These are phyloP conservation scores for Geotrichum fermentans DNA, from an alignment of 1,139 yeast species.

Conservation along the genomic window DNA sequence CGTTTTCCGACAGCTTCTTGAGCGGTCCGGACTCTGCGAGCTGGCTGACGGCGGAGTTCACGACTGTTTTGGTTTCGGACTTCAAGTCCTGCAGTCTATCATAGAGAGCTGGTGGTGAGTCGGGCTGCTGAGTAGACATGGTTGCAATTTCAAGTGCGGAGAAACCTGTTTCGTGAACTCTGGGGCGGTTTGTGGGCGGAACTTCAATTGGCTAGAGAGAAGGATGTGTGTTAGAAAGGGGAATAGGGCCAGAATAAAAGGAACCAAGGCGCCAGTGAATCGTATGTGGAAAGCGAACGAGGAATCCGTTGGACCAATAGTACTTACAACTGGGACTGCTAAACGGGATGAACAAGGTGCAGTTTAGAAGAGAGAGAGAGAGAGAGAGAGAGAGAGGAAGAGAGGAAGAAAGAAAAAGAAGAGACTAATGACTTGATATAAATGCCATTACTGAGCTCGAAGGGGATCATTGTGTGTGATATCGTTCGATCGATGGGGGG, in stretches of 20 bases:
- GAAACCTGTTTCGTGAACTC: too few relatives aligned
- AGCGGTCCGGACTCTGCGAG: constrained; percentile 25
- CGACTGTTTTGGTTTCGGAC: constrained; percentile 24
- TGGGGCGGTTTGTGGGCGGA: background rate
- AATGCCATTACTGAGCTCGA: too few relatives aligned
- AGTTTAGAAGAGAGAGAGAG: background rate
- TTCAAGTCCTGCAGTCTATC: constrained; percentile 25
- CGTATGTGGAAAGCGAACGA: too few relatives aligned
- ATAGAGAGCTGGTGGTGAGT: constrained; percentile 20
- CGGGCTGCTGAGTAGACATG: constrained; percentile 4
- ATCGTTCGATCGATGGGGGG: too few relatives aligned
- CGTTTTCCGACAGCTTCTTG: constrained; percentile 16
- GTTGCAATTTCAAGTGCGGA: background rate
- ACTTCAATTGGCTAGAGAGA: background rate
- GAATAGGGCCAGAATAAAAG: background rate
- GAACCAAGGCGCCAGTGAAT: too few relatives aligned
- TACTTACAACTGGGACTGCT: background rate
- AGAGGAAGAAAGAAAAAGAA: background rate
- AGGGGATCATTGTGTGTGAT: too few relatives aligned
- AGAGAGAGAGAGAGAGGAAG: background rate
- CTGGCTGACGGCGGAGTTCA: constrained; percentile 25
- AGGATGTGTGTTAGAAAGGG: background rate
- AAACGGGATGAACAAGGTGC: background rate
- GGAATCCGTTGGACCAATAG: too few relatives aligned
- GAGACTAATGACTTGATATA: background rate